These are phyloP conservation scores for Jamesozyma lodderae DNA, from an alignment of 805 yeast species.

Conservation along the genomic window DNA sequence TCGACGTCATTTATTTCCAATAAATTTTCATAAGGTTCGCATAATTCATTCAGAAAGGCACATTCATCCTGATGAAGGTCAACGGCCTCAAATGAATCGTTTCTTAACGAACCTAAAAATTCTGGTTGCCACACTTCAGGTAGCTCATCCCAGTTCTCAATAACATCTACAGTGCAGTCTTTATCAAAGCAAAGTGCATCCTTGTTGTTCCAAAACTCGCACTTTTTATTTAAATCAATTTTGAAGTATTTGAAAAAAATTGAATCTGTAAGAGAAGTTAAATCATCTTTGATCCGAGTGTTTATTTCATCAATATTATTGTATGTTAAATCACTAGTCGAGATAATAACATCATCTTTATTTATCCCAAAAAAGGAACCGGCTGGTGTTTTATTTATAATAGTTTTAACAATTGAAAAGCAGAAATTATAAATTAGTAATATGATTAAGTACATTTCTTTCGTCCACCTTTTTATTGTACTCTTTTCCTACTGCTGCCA, in stretches of 20 bases:
- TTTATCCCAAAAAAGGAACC: conserved; percentile 6
- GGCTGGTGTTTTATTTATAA: too few species aligned
- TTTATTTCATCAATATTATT: conserved; percentile 44
- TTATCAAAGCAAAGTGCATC: conserved; percentile 66
- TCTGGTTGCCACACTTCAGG: conserved; percentile 70
- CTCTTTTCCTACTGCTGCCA: too few species aligned
- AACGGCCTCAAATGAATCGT: conserved; percentile 20
- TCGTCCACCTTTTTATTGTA: too few species aligned
- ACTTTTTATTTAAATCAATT: conserved; percentile 66
- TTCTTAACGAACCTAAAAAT: conserved; percentile 38
- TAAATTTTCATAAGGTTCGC: conserved; percentile 22
- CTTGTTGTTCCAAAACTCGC: conserved; percentile 76
- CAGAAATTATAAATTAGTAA: too few species aligned
- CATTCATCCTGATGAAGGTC: conserved; percentile 27
- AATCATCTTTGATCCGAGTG: conserved; percentile 38
- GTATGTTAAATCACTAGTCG: conserved; percentile 34
- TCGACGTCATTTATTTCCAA: conserved; percentile 37
- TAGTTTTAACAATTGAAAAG: too few species aligned
- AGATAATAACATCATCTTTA: conserved; percentile 19
- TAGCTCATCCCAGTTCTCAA: conserved; percentile 60
- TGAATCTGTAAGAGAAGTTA: conserved; percentile 48
- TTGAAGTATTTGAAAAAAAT: conserved; percentile 83
- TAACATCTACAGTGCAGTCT: conserved; percentile 79
- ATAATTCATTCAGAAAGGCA: conserved; percentile 31
- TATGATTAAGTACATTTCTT: too few species aligned